Evolutionary conservation across 2,329 filamentous ascomycete species (phyloP).

Genomic region (Anthostomella pinea): DNA sequence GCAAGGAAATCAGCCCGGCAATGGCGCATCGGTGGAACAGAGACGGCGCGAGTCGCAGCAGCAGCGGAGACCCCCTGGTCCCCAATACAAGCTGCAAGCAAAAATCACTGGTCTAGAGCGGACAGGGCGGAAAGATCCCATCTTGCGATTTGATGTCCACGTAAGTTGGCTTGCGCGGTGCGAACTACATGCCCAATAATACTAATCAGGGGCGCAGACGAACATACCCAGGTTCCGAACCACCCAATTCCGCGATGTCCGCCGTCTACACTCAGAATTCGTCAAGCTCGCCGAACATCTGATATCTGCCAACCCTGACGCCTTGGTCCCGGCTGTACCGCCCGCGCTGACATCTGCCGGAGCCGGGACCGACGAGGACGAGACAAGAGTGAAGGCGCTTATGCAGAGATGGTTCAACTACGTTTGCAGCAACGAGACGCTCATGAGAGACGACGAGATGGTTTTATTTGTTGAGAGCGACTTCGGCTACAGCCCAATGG

Average conservation of each 20-base stretch:
- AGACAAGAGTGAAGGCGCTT: constrained; percentile 79
- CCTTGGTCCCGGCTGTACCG: constrained; percentile 89
- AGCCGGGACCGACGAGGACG: constrained; percentile 94
- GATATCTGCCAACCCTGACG: constrained; percentile 95
- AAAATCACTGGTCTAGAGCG: constrained; percentile 94
- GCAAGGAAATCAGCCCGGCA: constrained; percentile 19
- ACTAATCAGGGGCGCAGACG: constrained; percentile 57
- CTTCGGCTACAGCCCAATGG: constrained; percentile 94
- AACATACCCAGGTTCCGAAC: constrained; percentile 98
- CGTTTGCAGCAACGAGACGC: constrained; percentile 84
- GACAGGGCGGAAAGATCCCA: constrained; percentile 91
- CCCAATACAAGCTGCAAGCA: constrained; percentile 81
- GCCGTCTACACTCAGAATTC: constrained; percentile 93
- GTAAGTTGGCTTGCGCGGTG: constrained; percentile 53
- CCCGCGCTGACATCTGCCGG: constrained; percentile 93
- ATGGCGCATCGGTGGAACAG: constrained; percentile 16
- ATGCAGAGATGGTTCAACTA: constrained; percentile 96
- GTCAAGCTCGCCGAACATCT: constrained; percentile 94
- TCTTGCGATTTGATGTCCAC: constrained; percentile 93
- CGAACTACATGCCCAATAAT: not conserved
- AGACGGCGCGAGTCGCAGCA: constrained; percentile 36
- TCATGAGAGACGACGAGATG: constrained; percentile 96
- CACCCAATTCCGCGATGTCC: constrained; percentile 96
- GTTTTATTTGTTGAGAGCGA: constrained; percentile 98
- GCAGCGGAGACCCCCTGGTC: constrained; percentile 58